Conservation (phyloP, 352 stramenopile genomes). For the Pythium oligandrum region DNA sequence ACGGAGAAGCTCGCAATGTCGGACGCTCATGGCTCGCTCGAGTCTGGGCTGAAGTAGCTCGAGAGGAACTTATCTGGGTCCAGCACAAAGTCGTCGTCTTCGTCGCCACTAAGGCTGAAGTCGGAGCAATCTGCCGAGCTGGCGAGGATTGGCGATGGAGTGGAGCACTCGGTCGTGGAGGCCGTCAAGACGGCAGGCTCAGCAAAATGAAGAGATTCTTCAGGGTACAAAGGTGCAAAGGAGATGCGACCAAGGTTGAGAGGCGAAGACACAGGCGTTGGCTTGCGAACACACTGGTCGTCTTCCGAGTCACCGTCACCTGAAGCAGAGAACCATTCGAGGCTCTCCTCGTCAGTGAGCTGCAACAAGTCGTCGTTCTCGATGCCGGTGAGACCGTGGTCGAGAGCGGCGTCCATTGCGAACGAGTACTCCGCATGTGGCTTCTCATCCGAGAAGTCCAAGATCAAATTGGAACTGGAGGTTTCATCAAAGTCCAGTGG, state of each 20-base stretch:
- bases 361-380: constrained; percentile 78
- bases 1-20: no score
- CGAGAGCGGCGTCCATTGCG: constrained; percentile 37
- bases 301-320: constrained; percentile 21
- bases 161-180: constrained; percentile 10
- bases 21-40: constrained; percentile 6
- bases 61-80: constrained; percentile 85
- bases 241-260: constrained; percentile 13
- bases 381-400: constrained; percentile 63
- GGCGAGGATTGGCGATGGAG: constrained; percentile 24
- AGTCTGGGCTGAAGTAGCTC: constrained; percentile 67
- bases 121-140: constrained; percentile 18
- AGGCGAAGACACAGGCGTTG: constrained; percentile 10
- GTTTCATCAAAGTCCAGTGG: constrained; percentile 57
- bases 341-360: constrained; percentile 68
- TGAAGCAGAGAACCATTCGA: constrained; percentile 76
- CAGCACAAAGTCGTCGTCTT: constrained; percentile 82
- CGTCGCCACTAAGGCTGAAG: constrained; percentile 34
- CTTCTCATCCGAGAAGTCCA: constrained; percentile 81
- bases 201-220: constrained; percentile 15
- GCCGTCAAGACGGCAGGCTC: constrained; percentile 5
- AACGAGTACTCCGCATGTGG: constrained; percentile 56
- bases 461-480: constrained; percentile 40
- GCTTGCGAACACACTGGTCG: constrained; percentile 10
- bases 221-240: constrained; percentile 21